Conservation (phyloP, 768 basidiomycete species). For the Calvatia gigantea region DNA sequence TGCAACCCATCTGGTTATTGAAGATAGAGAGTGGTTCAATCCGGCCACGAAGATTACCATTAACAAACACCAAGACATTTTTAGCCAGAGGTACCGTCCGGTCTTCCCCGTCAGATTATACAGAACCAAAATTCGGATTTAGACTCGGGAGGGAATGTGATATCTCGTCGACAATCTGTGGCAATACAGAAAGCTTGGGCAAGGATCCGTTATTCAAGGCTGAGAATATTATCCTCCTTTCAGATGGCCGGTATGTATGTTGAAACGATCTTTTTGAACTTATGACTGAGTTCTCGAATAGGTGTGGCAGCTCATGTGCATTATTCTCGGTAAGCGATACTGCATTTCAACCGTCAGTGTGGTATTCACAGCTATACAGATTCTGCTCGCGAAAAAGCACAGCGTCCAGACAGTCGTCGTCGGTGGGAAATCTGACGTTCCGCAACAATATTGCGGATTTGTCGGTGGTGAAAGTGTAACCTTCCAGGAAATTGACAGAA, state of each 20-base stretch:
- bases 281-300: conserved; percentile 25
- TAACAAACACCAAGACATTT: conserved; percentile 47
- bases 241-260: conserved; percentile 44
- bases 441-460: conserved; percentile 19
- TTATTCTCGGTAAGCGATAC: not conserved
- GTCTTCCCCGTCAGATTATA: not conserved
- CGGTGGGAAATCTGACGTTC: conserved; percentile 44
- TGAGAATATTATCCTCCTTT: conserved; percentile 48
- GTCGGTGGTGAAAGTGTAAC: not conserved
- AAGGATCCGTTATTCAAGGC: conserved; percentile 43
- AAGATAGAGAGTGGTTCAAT: conserved; percentile 42
- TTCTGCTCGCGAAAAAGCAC: conserved; percentile 58
- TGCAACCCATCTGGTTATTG: conserved; percentile 40
- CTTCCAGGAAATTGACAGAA: not conserved
- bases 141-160: conserved; percentile 47
- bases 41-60: conserved; percentile 38
- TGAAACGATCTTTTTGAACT: not conserved
- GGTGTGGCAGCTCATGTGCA: not conserved
- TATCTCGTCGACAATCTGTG: not conserved
- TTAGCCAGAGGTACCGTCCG: conserved; percentile 39
- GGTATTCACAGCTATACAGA: conserved; percentile 28
- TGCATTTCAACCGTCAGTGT: not conserved
- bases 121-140: not conserved
- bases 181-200: not conserved
- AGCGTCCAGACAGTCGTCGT: conserved; percentile 54